These are phyloP conservation scores for Dioscorea dumetorum DNA, from an alignment of 106 monocot genomes.

Conservation along the genomic window DNA sequence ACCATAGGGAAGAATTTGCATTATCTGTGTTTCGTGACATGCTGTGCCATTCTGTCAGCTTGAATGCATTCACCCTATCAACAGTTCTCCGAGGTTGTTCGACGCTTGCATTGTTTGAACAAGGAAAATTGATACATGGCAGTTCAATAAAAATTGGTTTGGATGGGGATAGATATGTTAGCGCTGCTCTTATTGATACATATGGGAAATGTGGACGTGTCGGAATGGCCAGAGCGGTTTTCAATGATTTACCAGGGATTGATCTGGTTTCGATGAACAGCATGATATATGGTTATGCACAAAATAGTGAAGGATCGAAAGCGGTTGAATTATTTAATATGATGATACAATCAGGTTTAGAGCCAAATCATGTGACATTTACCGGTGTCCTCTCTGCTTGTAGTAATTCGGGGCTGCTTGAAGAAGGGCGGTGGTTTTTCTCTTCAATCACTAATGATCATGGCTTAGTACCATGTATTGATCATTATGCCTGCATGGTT, in stretches of 20 bases:
- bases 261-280: conserved; percentile 62
- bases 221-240: conserved; percentile 33
- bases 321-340: conserved; percentile 41
- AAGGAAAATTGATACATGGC: conserved; percentile 39
- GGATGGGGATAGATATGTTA: conserved; percentile 31
- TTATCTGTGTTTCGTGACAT: conserved; percentile 35
- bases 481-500: conserved; percentile 52
- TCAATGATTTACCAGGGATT: conserved; percentile 16
- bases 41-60: conserved; percentile 11
- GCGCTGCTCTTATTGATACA: conserved; percentile 47
- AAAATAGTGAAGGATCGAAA: conserved; percentile 43
- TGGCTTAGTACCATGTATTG: conserved; percentile 27
- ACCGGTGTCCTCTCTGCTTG: conserved; percentile 50
- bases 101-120: conserved; percentile 32
- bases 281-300: conserved; percentile 62
- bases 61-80: conserved; percentile 55
- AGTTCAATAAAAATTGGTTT: conserved; percentile 36
- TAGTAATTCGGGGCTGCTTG: conserved; percentile 53
- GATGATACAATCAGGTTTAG: conserved; percentile 11
- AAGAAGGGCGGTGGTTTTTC: conserved; percentile 48
- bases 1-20: conserved; percentile 42
- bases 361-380: conserved; percentile 46
- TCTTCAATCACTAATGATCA: conserved; percentile 14
- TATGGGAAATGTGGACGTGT: conserved; percentile 65
- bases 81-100: conserved; percentile 48